phyloP scores from a whole-genome alignment of 768 basidiomycete genomes.

The Russula abietina region DNA sequence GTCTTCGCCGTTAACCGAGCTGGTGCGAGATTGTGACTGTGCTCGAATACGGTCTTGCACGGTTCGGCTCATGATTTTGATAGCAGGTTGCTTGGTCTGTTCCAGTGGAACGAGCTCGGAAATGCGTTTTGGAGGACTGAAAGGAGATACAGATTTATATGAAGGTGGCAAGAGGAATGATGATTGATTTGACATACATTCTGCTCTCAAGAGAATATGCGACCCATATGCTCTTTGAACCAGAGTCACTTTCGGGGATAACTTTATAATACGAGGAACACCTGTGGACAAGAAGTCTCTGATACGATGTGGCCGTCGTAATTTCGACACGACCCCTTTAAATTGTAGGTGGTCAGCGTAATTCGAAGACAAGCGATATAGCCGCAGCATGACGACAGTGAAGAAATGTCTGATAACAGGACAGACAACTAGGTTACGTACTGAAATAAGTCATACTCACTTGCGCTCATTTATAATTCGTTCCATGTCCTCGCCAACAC shows the following conservation, averaged over 20 bases:
- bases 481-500: slow-evolving; percentile 86
- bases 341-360: slow-evolving; percentile 14
- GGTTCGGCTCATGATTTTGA: slow-evolving; percentile 82
- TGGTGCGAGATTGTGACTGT: slow-evolving; percentile 61
- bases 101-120: slow-evolving; percentile 76
- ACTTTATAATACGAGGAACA: slow-evolving; percentile 79
- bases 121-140: slow-evolving; percentile 63
- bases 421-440: background rate
- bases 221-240: slow-evolving; percentile 59
- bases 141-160: slow-evolving; percentile 22
- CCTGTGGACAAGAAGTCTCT: slow-evolving; percentile 79
- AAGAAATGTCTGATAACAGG: background rate
- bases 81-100: slow-evolving; percentile 60
- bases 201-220: slow-evolving; percentile 55
- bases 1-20: slow-evolving; percentile 70
- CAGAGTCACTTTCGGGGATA: slow-evolving; percentile 59
- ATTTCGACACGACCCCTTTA: slow-evolving; percentile 59
- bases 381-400: background rate
- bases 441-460: slow-evolving; percentile 38
- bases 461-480: slow-evolving; percentile 66
- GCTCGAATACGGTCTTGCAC: slow-evolving; percentile 48
- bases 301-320: slow-evolving; percentile 69
- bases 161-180: slow-evolving; percentile 11
- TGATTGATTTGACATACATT: slow-evolving; percentile 51
- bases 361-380: background rate